phyloP scores from a whole-genome alignment of 2,329 filamentous ascomycete genomes.

The Stachybotrys elegans region DNA sequence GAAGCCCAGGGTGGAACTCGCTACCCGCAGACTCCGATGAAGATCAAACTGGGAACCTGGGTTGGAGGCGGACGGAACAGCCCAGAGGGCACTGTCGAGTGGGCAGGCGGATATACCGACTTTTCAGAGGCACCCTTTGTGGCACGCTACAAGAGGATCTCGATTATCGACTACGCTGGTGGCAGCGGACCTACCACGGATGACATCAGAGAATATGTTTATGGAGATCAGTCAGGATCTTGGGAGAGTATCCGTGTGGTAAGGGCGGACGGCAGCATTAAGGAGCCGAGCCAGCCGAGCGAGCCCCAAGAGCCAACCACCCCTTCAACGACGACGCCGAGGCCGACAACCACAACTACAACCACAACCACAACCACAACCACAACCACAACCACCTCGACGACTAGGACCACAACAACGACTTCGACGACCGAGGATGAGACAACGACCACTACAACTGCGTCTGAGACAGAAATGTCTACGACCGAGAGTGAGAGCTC shows the following conservation, averaged over 20 bases:
- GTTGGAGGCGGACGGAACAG: conserved; percentile 53
- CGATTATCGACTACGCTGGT: conserved; percentile 38
- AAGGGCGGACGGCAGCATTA: no score
- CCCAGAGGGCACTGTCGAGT: conserved; percentile 62
- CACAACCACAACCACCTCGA: no score
- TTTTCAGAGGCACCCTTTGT: conserved; percentile 37
- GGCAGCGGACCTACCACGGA: conserved; percentile 23
- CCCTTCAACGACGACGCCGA: no score
- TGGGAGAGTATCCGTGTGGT: conserved; percentile 35
- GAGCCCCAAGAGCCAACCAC: no score
- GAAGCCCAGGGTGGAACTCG: conserved; percentile 54
- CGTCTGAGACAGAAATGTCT: no score
- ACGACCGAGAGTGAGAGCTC: no score
- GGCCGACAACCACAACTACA: no score
- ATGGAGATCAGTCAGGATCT: conserved; percentile 33
- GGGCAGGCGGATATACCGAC: conserved; percentile 56
- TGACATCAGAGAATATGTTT: conserved; percentile 36
- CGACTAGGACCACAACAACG: no score
- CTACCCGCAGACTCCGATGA: conserved; percentile 70
- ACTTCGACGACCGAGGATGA: no score
- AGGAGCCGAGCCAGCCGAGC: no score
- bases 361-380: no score
- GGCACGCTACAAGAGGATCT: conserved; percentile 40
- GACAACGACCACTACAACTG: no score
- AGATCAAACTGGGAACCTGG: conserved; percentile 66